phyloP scores from a whole-genome alignment of 225 moss, liverwort and hornwort genomes.

The Pleurozium schreberi region DNA sequence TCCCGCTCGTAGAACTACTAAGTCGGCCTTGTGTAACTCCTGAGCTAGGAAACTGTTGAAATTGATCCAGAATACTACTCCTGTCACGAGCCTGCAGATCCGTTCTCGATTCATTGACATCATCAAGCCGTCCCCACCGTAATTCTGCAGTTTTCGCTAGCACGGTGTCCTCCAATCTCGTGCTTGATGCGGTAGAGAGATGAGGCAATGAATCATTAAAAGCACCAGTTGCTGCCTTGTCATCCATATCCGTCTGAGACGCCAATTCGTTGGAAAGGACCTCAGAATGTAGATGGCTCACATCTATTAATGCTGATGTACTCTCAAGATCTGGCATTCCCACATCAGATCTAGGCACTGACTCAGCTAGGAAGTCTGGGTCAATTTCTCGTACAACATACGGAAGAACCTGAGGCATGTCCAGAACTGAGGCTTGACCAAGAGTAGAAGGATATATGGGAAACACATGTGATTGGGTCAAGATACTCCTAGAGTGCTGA shows the following conservation, averaged over 20 bases:
- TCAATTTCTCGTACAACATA: not conserved
- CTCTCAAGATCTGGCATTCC: not conserved
- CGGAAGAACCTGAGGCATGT: not conserved
- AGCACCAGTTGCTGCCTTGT: not conserved
- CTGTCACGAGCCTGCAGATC: slow-evolving; percentile 21
- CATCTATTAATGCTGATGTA: not conserved
- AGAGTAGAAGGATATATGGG: not conserved
- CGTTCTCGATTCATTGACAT: slow-evolving; percentile 11
- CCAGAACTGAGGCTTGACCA: not conserved
- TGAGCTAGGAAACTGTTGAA: slow-evolving; percentile 24
- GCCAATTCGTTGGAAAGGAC: not conserved
- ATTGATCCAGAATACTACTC: slow-evolving; percentile 16
- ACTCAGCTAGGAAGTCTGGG: not conserved
- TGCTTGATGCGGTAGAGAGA: not conserved
- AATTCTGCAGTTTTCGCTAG: not conserved
- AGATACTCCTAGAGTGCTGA: not conserved
- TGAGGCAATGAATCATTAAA: not conserved
- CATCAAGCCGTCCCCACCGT: not conserved
- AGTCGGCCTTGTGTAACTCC: slow-evolving; percentile 22
- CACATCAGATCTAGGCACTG: not conserved
- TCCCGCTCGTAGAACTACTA: slow-evolving; percentile 46
- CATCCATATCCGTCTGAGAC: not conserved
- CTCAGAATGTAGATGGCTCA: not conserved
- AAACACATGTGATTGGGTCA: not conserved
- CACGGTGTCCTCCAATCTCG: not conserved